Evolutionary conservation across 768 basidiomycete genomes (phyloP).

Genomic region (Hortiboletus campestris): DNA sequence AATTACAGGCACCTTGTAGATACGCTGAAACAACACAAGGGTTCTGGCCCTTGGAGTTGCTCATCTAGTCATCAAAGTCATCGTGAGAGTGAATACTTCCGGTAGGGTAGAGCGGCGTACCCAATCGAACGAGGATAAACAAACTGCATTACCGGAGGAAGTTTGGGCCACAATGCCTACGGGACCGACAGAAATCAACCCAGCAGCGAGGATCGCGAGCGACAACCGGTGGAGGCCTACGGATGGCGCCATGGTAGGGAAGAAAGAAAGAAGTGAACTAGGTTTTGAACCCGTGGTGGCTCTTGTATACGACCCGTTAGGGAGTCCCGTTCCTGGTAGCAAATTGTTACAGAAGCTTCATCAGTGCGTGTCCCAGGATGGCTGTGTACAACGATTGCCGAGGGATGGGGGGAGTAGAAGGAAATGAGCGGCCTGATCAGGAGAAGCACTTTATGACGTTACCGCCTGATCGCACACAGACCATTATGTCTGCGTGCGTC

Average conservation of each 20-base stretch:
- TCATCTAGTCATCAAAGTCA: constrained; percentile 20
- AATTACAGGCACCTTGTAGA: constrained; percentile 41
- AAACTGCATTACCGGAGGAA: constrained; percentile 18
- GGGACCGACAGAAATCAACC: constrained; percentile 17
- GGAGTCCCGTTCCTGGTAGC: constrained; percentile 11
- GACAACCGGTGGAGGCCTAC: constrained; percentile 7
- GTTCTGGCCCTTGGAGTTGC: constrained; percentile 46
- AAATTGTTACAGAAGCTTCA: constrained; percentile 2
- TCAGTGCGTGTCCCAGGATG: not conserved
- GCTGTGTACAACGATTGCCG: not conserved
- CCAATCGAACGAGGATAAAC: constrained; percentile 26
- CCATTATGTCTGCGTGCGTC: too few species aligned
- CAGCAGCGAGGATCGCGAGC: constrained; percentile 17
- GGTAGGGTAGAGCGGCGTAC: constrained; percentile 11
- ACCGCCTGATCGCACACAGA: too few species aligned
- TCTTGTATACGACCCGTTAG: not conserved
- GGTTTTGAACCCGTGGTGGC: not conserved
- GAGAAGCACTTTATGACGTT: too few species aligned
- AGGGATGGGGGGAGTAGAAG: not conserved
- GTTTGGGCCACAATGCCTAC: constrained; percentile 21
- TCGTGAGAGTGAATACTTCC: not conserved
- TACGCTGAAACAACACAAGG: constrained; percentile 47
- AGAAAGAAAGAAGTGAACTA: not conserved
- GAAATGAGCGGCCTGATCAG: too few species aligned
- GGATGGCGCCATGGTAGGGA: constrained; percentile 7